phyloP scores from a whole-genome alignment of 78 protist species.

The Dictyostelium capitatum region DNA sequence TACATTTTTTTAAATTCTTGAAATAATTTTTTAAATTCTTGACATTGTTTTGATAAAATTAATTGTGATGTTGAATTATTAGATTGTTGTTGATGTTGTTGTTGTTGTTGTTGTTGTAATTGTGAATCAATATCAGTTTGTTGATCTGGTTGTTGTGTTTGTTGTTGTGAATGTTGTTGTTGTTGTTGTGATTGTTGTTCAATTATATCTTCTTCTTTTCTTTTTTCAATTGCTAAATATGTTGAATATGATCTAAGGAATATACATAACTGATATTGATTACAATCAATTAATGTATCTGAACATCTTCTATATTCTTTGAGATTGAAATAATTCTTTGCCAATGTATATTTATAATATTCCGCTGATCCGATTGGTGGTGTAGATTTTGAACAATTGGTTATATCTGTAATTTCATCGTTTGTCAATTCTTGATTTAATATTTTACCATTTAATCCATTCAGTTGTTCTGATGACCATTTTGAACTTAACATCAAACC shows the following conservation, averaged over 20 bases:
- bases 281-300: background rate
- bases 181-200: conserved; percentile 12
- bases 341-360: conserved; percentile 47
- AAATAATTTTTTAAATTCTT: conserved; percentile 23
- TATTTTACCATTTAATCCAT: conserved; percentile 21
- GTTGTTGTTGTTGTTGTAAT: background rate
- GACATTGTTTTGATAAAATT: background rate
- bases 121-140: background rate
- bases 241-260: conserved; percentile 56
- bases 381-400: background rate
- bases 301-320: conserved; percentile 72
- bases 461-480: conserved; percentile 76
- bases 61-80: background rate
- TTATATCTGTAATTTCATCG: background rate
- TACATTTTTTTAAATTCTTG: background rate
- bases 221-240: conserved; percentile 75
- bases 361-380: conserved; percentile 31
- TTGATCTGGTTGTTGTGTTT: background rate
- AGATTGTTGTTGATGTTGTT: background rate
- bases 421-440: background rate
- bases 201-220: conserved; percentile 39
- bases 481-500: conserved; percentile 51
- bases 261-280: conserved; percentile 4
- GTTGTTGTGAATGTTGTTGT: conserved; percentile 5
- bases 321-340: conserved; percentile 75